Percentiles rank a stretch among this genome's conserved stretches.
Evolutionary conservation across 345 rosid species (phyloP).

Genomic region (Eutrema yunnanense): DNA sequence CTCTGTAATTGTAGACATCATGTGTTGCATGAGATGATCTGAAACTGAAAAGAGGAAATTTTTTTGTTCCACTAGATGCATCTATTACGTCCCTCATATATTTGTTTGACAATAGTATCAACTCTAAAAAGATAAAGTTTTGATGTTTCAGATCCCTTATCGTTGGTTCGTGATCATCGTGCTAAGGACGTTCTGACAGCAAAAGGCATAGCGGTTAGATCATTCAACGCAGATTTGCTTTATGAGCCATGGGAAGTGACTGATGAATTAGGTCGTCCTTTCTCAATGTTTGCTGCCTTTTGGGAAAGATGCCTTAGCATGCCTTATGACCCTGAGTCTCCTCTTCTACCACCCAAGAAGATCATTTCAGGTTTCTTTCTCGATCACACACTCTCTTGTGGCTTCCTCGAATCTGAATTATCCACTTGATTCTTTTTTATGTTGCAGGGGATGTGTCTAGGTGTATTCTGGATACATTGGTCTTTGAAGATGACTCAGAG

Average conservation of each 20-base stretch:
- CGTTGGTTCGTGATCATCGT: slow-evolving; percentile 91
- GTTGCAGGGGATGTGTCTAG: slow-evolving; percentile 67
- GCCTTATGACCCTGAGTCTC: slow-evolving; percentile 97
- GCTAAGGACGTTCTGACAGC: slow-evolving; percentile 73
- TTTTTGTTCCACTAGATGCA: neutral
- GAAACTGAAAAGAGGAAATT: neutral
- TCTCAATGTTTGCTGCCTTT: slow-evolving; percentile 67
- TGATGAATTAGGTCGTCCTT: slow-evolving; percentile 72
- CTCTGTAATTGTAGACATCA: neutral
- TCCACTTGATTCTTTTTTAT: neutral
- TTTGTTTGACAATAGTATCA: neutral
- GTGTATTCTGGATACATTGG: slow-evolving; percentile 60
- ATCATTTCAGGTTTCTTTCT: slow-evolving; percentile 64
- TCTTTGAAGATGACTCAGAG: slow-evolving; percentile 89
- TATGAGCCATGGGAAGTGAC: slow-evolving; percentile 98
- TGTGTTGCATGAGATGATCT: neutral
- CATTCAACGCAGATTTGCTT: slow-evolving; percentile 92
- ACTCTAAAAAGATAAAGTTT: neutral
- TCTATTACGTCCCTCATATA: neutral
- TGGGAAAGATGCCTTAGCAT: slow-evolving; percentile 97
- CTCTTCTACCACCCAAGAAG: slow-evolving; percentile 96
- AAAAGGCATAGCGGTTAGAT: slow-evolving; percentile 66
- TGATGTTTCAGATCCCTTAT: slow-evolving; percentile 73
- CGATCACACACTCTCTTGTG: neutral
- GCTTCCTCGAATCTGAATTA: neutral